Evolutionary conservation across 352 stramenopile species (phyloP).

Genomic region (Pythium myriotylum): DNA sequence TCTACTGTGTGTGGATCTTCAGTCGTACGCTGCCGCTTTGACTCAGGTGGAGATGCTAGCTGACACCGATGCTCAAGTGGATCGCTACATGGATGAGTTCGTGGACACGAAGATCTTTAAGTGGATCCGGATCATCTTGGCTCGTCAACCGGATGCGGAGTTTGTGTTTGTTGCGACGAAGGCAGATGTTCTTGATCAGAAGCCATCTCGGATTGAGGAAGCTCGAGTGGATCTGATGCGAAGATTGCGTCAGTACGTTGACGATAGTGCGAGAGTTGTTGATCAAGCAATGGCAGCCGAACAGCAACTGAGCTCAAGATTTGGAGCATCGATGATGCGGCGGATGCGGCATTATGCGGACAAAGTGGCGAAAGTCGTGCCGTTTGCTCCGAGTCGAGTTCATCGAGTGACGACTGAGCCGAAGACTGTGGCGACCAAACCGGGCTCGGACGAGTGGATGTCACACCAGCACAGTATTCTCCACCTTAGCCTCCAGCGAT

Average conservation of each 20-base stretch:
- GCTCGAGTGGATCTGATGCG: background rate
- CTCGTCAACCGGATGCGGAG: conserved; percentile 19
- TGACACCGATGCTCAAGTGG: background rate
- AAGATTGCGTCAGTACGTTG: too few relatives aligned
- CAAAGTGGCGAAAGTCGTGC: background rate
- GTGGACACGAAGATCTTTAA: background rate
- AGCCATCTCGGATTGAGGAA: background rate
- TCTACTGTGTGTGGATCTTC: conserved; percentile 18
- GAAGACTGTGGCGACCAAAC: background rate
- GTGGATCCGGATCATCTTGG: conserved; percentile 14
- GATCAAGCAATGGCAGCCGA: too few relatives aligned
- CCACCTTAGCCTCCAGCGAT: background rate
- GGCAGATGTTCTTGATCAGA: background rate
- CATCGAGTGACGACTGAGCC: background rate
- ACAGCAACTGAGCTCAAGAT: too few relatives aligned
- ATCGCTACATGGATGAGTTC: conserved; percentile 10
- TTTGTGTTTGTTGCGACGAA: conserved; percentile 23
- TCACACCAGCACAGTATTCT: background rate
- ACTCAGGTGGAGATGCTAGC: conserved; percentile 2
- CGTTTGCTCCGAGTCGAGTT: background rate
- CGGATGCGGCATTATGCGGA: background rate
- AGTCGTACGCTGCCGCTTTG: conserved; percentile 1
- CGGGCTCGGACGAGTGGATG: too few relatives aligned
- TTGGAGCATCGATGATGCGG: too few relatives aligned
- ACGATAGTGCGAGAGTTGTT: too few relatives aligned